These are phyloP conservation scores for Russula griseocarnosa DNA, from an alignment of 768 basidiomycete genomes.

Conservation along the genomic window DNA sequence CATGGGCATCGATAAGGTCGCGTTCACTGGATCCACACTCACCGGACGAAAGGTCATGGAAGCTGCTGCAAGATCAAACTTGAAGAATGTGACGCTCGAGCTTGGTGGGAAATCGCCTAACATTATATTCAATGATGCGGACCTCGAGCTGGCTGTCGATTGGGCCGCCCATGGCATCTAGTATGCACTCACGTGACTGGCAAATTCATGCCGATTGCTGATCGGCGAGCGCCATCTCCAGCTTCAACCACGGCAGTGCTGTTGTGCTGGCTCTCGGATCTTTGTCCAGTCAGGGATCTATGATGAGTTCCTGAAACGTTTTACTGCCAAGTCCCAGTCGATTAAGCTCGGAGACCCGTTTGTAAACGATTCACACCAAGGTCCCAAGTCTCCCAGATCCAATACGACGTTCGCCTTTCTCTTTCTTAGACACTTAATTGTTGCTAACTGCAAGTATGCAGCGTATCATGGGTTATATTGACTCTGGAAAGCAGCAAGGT, in stretches of 20 bases:
- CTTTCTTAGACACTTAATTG: neutral
- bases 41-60: conserved; percentile 62
- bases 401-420: conserved; percentile 55
- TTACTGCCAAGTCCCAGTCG: conserved; percentile 50
- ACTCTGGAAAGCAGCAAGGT: conserved; percentile 54
- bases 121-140: conserved; percentile 59
- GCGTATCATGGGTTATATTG: conserved; percentile 61
- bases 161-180: conserved; percentile 60
- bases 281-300: conserved; percentile 78
- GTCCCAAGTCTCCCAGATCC: conserved; percentile 72
- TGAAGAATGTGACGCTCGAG: conserved; percentile 69
- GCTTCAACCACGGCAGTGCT: conserved; percentile 71
- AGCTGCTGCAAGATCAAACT: conserved; percentile 56
- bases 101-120: conserved; percentile 68
- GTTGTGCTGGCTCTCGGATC: conserved; percentile 77
- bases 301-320: conserved; percentile 63
- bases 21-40: conserved; percentile 66
- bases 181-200: conserved; percentile 36
- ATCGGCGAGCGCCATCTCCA: conserved; percentile 27
- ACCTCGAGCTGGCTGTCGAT: conserved; percentile 53
- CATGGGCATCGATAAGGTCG: conserved; percentile 56
- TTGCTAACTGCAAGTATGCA: conserved; percentile 27
- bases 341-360: conserved; percentile 76
- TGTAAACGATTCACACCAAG: conserved; percentile 54
- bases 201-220: neutral